Base-by-base conservation (phyloP, 352 stramenopile species). In the Phytophthora pseudosyringae region DNA sequence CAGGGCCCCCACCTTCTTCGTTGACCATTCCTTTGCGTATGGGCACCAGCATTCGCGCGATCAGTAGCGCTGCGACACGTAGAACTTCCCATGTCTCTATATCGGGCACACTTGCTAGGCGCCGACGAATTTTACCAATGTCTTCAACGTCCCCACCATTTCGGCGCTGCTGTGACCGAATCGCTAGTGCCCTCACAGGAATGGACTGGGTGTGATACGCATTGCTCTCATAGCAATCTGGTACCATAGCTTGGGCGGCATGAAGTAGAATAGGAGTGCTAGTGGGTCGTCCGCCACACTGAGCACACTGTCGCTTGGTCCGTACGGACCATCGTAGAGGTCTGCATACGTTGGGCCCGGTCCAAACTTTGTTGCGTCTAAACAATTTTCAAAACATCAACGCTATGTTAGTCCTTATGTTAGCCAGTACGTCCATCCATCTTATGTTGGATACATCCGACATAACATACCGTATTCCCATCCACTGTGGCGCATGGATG, bases 401-500 rank as follows among this genome's bases (percentile, higher is more conserved):
- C 6, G 39, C 35, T 54, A 44, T 46, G 41, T 62, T 41, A 48
- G 53, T 32, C 4, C 3, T 46, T 16, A 50, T 48, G 55, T 50
- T 55, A 28, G 12, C 10, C 16, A 41, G 1, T 29, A 47, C 15
- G 40, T 47, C 31, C 13, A 16, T 26, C 31, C 31, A 40, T 5
- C 5, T 38, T 56, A 64, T 56, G 28, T 50, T 53, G 16, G n/a
- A 48, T 40, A 36, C 4, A n/a, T n/a, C 29, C 45, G 50, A 15
- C 55, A 64, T 64, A 56, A 49, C 45, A 28, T 49, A 61, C 55
- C 45, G 31, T 56, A 56, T 18, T 64, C 55, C 43, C 54, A 54
- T 28, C 32, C 43, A 15, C 1, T 28, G 1, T 52, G 11, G 3
- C 25, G 13, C 18, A 49, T 60, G 5, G 29, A 25, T n/a, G n/a